Base-by-base conservation (phyloP, 176 grass and related monocot genomes). In the Chrysopogon serrulatus region DNA sequence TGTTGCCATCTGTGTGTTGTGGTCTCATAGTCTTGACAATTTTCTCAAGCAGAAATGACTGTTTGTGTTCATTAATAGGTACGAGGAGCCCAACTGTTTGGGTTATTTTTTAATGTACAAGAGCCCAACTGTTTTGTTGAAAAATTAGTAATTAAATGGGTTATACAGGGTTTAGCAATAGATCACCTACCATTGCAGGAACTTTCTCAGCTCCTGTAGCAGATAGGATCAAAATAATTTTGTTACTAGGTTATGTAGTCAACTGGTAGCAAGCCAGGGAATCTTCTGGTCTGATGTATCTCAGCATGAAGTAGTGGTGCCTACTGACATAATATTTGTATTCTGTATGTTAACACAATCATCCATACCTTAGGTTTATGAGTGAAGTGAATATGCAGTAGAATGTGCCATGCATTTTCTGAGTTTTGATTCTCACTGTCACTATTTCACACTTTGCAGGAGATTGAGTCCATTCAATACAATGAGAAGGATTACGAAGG, bases 401-500 rank as follows among this genome's bases (percentile, higher is more conserved):
- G 7, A n/a, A 39, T 18, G 10, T 19, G 15, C 4, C 5, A 33
- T 48, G n/a, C 23, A 73, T 79, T 67, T 42, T 74, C 62, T 19
- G 18, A 68, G 73, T 79, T 73, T 35, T 18, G 3, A 32, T 39
- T 62, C 30, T 19, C 47, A 74, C 14, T 73, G 24, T 85, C n/a
- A n/a, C n/a, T n/a, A n/a, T n/a, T 88, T 73, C n/a, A 42, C 26
- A 35, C 74, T 34, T 68, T 48, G 53, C 80, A 98, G 96, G 93
- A 98, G 82, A 89, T 95, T 31, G 41, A 94, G 71, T 98, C 89
- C 53, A 92, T 95, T 91, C 47, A 48, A 60, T 89, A 98, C 83
- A 82, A 90, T 68, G 74, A 92, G 68, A 84, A 88, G 81, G 96
- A 98, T 87, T 98, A 92, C 77, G 85, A 94, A 86, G 96, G 88